A percentile compares a stretch with the other conserved stretches of the same genome.
Evolutionary conservation across 2,329 filamentous ascomycete genomes (phyloP).

Genomic region (Aspergillus amoenus): DNA sequence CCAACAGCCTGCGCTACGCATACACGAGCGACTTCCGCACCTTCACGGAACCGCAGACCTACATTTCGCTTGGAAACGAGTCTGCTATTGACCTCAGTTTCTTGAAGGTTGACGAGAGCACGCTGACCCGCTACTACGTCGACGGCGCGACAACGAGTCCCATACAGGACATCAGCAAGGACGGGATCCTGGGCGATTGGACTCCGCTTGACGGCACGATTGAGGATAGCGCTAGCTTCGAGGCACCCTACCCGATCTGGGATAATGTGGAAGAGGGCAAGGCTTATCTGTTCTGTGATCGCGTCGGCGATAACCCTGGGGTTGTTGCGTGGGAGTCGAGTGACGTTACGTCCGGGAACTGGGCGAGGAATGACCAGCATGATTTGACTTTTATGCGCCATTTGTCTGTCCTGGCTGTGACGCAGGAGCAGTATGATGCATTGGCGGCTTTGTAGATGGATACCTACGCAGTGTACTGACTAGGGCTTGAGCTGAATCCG

Average conservation of each 20-base stretch:
- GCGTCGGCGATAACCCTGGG: constrained; percentile 11
- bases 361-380: not conserved
- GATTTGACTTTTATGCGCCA: constrained; percentile 16
- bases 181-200: constrained; percentile 16
- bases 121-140: constrained; percentile 13
- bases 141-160: constrained; percentile 7
- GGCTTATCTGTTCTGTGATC: constrained; percentile 13
- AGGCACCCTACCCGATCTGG: constrained; percentile 17
- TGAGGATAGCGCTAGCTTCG: constrained; percentile 9
- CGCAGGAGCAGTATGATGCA: constrained; percentile 15
- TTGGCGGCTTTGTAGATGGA: constrained; percentile 34
- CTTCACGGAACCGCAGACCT: constrained; percentile 12
- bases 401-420: constrained; percentile 12
- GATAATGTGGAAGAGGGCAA: constrained; percentile 12
- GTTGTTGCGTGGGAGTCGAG: constrained; percentile 10
- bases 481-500: too few relatives aligned
- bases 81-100: constrained; percentile 15
- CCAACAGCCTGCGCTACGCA: constrained; percentile 14
- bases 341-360: constrained; percentile 7
- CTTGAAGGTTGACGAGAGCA: constrained; percentile 4
- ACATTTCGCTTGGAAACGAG: constrained; percentile 4
- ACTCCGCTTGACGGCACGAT: not conserved
- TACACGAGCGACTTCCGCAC: constrained; percentile 17
- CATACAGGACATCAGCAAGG: constrained; percentile 11
- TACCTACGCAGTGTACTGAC: too few relatives aligned